These are phyloP conservation scores for Knoxia roxburghii DNA, from an alignment of 257 asterid genomes.

Conservation along the genomic window DNA sequence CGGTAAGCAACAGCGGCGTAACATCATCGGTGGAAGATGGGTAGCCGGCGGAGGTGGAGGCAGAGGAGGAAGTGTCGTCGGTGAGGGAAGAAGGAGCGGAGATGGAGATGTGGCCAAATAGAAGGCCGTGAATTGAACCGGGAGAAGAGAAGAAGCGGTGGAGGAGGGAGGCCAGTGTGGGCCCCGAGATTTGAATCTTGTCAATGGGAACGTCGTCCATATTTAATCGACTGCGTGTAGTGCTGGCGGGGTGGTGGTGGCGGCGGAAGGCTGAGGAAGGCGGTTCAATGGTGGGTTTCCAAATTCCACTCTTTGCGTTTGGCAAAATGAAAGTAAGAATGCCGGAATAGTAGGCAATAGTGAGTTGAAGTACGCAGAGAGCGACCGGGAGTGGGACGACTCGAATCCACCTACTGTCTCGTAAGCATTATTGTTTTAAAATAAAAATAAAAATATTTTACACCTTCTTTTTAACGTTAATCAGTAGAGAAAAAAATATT, in stretches of 20 bases:
- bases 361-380: too few species aligned
- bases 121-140: constrained; percentile 72
- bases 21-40: constrained; percentile 19
- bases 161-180: constrained; percentile 72
- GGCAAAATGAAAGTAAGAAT: too few species aligned
- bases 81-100: constrained; percentile 51
- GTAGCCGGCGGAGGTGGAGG: constrained; percentile 8
- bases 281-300: background rate
- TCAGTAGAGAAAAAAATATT: too few species aligned
- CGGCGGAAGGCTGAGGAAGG: background rate
- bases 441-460: too few species aligned
- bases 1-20: constrained; percentile 33
- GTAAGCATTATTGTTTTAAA: too few species aligned
- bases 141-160: constrained; percentile 62
- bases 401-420: too few species aligned
- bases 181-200: constrained; percentile 67
- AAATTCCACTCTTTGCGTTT: too few species aligned
- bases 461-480: too few species aligned
- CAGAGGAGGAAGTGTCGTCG: constrained; percentile 40
- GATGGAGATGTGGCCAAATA: constrained; percentile 57
- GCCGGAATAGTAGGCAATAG: too few species aligned
- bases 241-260: too few species aligned
- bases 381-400: too few species aligned
- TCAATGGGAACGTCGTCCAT: constrained; percentile 55
- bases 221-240: background rate